phyloP scores from a whole-genome alignment of 1,139 yeast genomes.

The Sugiyamaella sp. region DNA sequence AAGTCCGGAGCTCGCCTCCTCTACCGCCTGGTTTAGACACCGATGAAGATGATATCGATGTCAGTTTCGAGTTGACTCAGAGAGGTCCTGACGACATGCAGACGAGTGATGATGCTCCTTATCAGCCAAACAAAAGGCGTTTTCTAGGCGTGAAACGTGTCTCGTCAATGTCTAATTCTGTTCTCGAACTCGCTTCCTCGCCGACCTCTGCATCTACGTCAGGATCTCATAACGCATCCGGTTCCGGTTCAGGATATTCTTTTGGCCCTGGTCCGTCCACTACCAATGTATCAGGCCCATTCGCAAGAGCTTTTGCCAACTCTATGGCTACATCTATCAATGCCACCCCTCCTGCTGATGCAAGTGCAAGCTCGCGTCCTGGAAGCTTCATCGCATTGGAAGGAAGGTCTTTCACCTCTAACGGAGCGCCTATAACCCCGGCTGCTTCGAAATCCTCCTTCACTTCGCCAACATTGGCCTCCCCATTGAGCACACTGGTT shows the following conservation, averaged over 20 bases:
- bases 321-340: not conserved
- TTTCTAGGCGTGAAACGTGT: not conserved
- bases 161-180: not conserved
- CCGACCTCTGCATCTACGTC: not conserved
- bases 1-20: constrained; percentile 35
- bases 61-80: constrained; percentile 6
- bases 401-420: not conserved
- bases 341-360: not conserved
- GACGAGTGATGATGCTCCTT: not conserved
- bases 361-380: constrained; percentile 1
- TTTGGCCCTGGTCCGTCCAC: not conserved
- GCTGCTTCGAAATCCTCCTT: not conserved
- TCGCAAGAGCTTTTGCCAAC: not conserved
- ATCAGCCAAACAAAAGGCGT: constrained; percentile 4
- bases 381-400: not conserved
- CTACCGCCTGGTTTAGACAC: constrained; percentile 24
- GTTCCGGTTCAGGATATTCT: not conserved
- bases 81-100: not conserved
- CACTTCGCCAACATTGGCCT: not conserved
- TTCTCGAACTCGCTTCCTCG: not conserved
- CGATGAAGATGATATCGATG: constrained; percentile 18
- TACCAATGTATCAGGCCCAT: not conserved
- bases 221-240: not conserved
- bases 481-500: not conserved
- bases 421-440: not conserved